phyloP scores from a whole-genome alignment of 352 stramenopile genomes.

The Elongisporangium undulatum region DNA sequence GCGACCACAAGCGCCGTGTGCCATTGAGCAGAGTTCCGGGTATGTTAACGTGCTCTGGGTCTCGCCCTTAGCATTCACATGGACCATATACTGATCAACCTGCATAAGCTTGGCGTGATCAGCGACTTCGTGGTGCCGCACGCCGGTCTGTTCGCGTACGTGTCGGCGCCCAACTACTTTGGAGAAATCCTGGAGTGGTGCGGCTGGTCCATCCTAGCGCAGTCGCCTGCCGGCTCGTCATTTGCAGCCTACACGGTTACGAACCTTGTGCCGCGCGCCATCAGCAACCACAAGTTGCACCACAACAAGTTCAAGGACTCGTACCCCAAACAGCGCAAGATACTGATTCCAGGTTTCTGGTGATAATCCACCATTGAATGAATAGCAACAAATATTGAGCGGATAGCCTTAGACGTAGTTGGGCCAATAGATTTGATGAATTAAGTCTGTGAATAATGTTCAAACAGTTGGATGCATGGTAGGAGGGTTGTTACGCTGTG shows the following conservation, averaged over 20 bases:
- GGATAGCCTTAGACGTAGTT: not conserved
- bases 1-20: constrained; percentile 37
- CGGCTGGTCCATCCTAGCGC: constrained; percentile 55
- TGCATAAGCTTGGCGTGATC: constrained; percentile 51
- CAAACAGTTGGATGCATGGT: not conserved
- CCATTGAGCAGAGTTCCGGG: constrained; percentile 25
- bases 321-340: constrained; percentile 30
- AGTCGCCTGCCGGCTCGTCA: constrained; percentile 44
- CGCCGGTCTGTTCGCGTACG: constrained; percentile 59
- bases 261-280: constrained; percentile 39
- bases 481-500: not conserved
- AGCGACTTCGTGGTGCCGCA: constrained; percentile 47
- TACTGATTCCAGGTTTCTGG: constrained; percentile 35
- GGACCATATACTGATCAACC: constrained; percentile 62
- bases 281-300: constrained; percentile 56
- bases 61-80: constrained; percentile 62
- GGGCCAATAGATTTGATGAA: not conserved
- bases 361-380: too few relatives aligned
- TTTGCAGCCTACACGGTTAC: constrained; percentile 46
- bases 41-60: too few relatives aligned
- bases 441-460: not conserved
- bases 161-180: constrained; percentile 78
- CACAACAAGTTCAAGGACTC: constrained; percentile 45
- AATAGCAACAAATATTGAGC: not conserved
- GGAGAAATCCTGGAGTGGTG: constrained; percentile 73